Conservation (phyloP, 2,329 filamentous ascomycete species). For the Hymenoscyphus albidus region DNA sequence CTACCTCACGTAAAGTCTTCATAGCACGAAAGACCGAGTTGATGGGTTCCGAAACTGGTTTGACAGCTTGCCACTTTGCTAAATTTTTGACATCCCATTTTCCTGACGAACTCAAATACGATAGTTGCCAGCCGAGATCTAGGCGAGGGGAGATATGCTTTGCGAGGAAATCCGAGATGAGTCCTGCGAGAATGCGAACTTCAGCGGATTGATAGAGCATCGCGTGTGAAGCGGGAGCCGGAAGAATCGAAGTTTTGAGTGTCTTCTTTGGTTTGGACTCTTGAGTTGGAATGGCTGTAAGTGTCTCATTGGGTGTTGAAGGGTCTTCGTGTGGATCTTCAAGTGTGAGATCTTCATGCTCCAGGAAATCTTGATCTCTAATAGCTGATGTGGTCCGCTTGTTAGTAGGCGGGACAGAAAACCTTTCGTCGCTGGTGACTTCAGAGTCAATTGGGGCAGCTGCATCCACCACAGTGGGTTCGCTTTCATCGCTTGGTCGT, state of each 20-base stretch:
- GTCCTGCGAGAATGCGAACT: slow-evolving; percentile 71
- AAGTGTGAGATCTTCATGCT: slow-evolving; percentile 29
- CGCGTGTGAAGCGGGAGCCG: slow-evolving; percentile 75
- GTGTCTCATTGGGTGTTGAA: slow-evolving; percentile 44
- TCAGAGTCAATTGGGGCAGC: slow-evolving; percentile 45
- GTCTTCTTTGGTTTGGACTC: slow-evolving; percentile 47
- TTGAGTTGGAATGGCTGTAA: slow-evolving; percentile 44
- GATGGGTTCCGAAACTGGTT: slow-evolving; percentile 74
- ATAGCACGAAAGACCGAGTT: slow-evolving; percentile 79
- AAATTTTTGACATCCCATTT: slow-evolving; percentile 99
- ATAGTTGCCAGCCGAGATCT: slow-evolving; percentile 84
- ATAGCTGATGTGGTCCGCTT: slow-evolving; percentile 37
- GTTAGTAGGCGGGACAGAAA: slow-evolving; percentile 32
- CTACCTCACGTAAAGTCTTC: slow-evolving; percentile 89
- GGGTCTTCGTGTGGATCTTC: slow-evolving; percentile 44
- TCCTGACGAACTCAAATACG: slow-evolving; percentile 80
- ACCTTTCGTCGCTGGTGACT: not conserved
- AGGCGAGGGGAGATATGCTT: slow-evolving; percentile 72
- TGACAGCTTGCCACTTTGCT: slow-evolving; percentile 80
- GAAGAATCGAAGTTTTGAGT: slow-evolving; percentile 67
- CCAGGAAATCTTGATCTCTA: slow-evolving; percentile 38
- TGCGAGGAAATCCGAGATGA: slow-evolving; percentile 78
- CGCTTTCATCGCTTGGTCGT: slow-evolving; percentile 30
- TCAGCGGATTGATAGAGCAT: slow-evolving; percentile 76
- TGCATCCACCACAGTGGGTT: slow-evolving; percentile 45